Conservation (phyloP, 2,329 filamentous ascomycete species). For the Pestalotiopsis sp. region DNA sequence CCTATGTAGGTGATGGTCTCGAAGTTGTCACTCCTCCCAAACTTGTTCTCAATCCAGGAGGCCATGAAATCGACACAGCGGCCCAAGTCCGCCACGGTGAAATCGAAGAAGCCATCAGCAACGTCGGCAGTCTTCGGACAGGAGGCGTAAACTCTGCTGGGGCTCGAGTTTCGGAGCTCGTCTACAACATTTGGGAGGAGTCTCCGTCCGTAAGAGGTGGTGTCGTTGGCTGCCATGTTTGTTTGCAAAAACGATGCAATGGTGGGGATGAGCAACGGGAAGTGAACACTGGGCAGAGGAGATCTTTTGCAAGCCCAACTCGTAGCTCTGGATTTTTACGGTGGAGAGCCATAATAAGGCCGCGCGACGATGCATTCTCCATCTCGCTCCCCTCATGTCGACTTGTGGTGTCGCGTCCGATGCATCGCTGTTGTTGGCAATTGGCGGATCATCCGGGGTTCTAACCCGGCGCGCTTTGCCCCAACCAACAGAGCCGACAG, state of each 20-base stretch:
- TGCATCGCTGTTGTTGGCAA: background rate
- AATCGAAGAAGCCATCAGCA: conserved; percentile 19
- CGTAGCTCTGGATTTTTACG: no score
- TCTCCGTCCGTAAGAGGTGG: conserved; percentile 18
- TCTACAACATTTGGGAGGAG: conserved; percentile 18
- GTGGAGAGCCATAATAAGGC: no score
- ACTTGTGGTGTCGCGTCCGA: background rate
- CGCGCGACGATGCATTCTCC: background rate
- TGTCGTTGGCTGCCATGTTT: background rate
- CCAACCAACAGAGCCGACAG: background rate
- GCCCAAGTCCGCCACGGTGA: conserved; percentile 20
- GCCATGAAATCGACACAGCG: conserved; percentile 28
- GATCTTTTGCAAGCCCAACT: no score
- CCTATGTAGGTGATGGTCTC: conserved; percentile 27
- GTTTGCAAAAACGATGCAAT: no score
- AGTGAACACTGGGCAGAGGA: background rate
- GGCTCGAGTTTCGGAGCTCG: conserved; percentile 15
- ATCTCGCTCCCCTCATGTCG: background rate
- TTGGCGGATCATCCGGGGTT: background rate
- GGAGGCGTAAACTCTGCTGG: conserved; percentile 17
- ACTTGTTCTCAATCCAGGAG: conserved; percentile 25
- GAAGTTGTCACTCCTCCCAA: conserved; percentile 23
- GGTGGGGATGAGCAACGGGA: background rate
- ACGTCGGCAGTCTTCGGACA: conserved; percentile 18
- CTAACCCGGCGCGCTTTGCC: background rate